phyloP scores from a whole-genome alignment of 768 basidiomycete species.

The Lentinula detonsa region DNA sequence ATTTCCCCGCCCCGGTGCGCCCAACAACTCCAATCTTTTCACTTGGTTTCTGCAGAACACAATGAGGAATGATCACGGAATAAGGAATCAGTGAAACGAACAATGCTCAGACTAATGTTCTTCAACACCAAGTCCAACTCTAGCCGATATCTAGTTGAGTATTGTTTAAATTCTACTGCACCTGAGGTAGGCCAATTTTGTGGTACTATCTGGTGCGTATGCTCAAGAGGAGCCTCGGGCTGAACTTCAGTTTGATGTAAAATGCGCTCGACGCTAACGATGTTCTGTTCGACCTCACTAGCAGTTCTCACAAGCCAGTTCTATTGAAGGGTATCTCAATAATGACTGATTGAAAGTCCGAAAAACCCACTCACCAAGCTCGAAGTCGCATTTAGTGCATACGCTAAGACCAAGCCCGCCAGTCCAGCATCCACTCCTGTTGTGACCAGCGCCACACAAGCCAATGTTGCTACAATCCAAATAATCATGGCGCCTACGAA shows the following conservation, averaged over 20 bases:
- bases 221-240: slow-evolving; percentile 70
- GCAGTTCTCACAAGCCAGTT: slow-evolving; percentile 81
- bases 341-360: not conserved
- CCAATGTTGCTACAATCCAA: slow-evolving; percentile 58
- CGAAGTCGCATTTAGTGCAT: slow-evolving; percentile 80
- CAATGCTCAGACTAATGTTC: slow-evolving; percentile 65
- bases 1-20: slow-evolving; percentile 77
- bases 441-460: slow-evolving; percentile 65
- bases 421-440: slow-evolving; percentile 79
- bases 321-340: slow-evolving; percentile 23
- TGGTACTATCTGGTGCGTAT: slow-evolving; percentile 50
- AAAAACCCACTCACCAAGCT: slow-evolving; percentile 48
- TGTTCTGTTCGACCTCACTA: slow-evolving; percentile 86
- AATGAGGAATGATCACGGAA: not conserved
- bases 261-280: slow-evolving; percentile 86
- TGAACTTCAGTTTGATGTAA: slow-evolving; percentile 71
- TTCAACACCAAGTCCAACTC: slow-evolving; percentile 79
- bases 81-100: slow-evolving; percentile 20
- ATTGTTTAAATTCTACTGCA: slow-evolving; percentile 69
- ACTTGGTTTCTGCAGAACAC: slow-evolving; percentile 44
- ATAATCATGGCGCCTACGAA: slow-evolving; percentile 81
- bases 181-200: slow-evolving; percentile 71
- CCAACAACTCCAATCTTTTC: slow-evolving; percentile 92
- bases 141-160: slow-evolving; percentile 74
- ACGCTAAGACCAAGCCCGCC: slow-evolving; percentile 81